Conservation (phyloP, 1,139 yeast species). For the Zygosaccharomyces sapae region DNA sequence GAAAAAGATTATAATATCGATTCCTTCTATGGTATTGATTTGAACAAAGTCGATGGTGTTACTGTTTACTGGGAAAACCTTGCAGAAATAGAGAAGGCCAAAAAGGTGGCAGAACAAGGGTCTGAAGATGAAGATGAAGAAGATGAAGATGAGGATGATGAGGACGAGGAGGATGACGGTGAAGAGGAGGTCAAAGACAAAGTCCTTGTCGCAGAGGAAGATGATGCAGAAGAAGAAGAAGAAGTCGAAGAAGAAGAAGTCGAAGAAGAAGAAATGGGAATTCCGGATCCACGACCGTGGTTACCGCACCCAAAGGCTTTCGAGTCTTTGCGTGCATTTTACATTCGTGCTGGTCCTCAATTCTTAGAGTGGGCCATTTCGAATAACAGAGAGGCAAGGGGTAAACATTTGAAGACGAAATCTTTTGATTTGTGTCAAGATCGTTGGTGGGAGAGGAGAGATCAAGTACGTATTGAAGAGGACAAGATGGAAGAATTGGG, state of each 20-base stretch:
- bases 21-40: conserved; percentile 79
- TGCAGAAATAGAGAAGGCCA: conserved; percentile 55
- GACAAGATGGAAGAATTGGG: conserved; percentile 86
- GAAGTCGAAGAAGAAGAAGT: conserved; percentile 48
- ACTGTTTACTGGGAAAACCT: conserved; percentile 88
- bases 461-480: conserved; percentile 81
- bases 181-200: conserved; percentile 47
- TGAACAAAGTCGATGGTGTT: conserved; percentile 83
- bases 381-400: conserved; percentile 79
- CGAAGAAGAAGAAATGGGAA: conserved; percentile 54
- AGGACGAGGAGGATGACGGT: conserved; percentile 43
- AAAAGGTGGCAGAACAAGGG: conserved; percentile 38
- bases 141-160: conserved; percentile 55
- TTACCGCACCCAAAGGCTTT: conserved; percentile 97
- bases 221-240: conserved; percentile 42
- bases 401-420: conserved; percentile 81
- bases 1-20: conserved; percentile 82
- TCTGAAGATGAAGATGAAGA: conserved; percentile 58
- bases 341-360: conserved; percentile 78
- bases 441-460: conserved; percentile 99
- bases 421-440: conserved; percentile 90
- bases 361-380: conserved; percentile 92
- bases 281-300: conserved; percentile 67
- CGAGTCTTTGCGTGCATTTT: conserved; percentile 76
- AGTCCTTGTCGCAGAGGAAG: conserved; percentile 49